Conservation (phyloP, 2,329 filamentous ascomycete genomes). For the Fusarium sp. region DNA sequence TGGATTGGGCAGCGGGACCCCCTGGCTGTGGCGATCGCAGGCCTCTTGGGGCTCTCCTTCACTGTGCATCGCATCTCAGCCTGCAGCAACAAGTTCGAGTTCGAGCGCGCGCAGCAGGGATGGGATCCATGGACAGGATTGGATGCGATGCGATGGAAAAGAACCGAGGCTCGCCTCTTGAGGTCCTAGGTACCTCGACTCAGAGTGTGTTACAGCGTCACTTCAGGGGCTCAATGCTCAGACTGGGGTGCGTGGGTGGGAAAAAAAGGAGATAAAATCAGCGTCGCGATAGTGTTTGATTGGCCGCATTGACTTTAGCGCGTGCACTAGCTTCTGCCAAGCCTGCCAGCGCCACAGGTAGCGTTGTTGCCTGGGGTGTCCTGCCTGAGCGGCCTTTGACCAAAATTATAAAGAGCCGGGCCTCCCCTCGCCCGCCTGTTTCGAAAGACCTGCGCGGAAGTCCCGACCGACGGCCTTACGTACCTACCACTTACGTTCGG, state of each 20-base stretch:
- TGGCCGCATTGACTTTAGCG: slow-evolving; percentile 52
- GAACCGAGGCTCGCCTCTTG: slow-evolving; percentile 14
- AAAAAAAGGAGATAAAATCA: slow-evolving; percentile 56
- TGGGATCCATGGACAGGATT: not conserved
- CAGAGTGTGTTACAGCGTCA: slow-evolving; percentile 49
- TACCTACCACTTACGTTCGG: slow-evolving; percentile 62
- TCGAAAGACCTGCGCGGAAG: slow-evolving; percentile 65
- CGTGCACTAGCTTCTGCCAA: slow-evolving; percentile 52
- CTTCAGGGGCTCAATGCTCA: slow-evolving; percentile 54
- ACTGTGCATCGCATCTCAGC: slow-evolving; percentile 2
- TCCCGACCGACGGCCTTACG: slow-evolving; percentile 67
- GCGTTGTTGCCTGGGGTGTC: slow-evolving; percentile 58
- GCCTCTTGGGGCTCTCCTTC: slow-evolving; percentile 22
- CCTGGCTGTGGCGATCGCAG: slow-evolving; percentile 37
- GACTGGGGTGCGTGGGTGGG: slow-evolving; percentile 48
- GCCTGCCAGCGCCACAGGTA: slow-evolving; percentile 56
- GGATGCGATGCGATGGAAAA: not conserved
- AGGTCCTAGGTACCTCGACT: slow-evolving; percentile 39
- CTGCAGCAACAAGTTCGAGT: slow-evolving; percentile 4
- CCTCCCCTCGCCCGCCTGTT: slow-evolving; percentile 65
- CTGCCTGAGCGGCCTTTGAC: slow-evolving; percentile 50
- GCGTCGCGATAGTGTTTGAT: slow-evolving; percentile 49
- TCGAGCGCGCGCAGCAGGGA: slow-evolving; percentile 3
- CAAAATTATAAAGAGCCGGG: slow-evolving; percentile 69
- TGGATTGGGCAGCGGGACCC: slow-evolving; percentile 14